Evolutionary conservation across 768 basidiomycete genomes (phyloP), one percentile per base, ranked within the genome.

Genomic region (Filobasidium wieringae): DNA sequence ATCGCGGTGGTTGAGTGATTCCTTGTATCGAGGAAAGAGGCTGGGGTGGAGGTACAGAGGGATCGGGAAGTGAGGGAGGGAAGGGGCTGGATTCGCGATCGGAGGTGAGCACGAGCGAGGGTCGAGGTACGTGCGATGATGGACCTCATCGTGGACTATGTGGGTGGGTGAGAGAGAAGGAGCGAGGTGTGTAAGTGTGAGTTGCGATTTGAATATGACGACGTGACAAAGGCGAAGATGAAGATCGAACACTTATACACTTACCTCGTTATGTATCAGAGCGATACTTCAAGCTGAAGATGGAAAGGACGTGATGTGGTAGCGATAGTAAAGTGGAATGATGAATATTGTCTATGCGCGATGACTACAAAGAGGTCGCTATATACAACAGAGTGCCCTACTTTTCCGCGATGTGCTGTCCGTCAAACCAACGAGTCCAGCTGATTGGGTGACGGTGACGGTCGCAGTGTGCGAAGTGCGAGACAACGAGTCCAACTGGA

Each of bases 1-100:
- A 67, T 67, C 17, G 72, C 70, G 17, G 67, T 67, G 29, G 71
- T 70, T 0, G 70, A 70, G n/a, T 57, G 56, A 2, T 29, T 17
- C 5, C 34, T 14, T 12, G 54, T n/a, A 1, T 29, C 7, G 2
- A 33, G 2, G 1, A n/a, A 34, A 4, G 43, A 4, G 7, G 43
- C 3, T 12, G 43, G 22, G 4, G 43, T 47, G 19, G 43, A 6
- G n/a, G n/a, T n/a, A n/a, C n/a, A n/a, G 14, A 47, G 4, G 14
- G 43, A 19, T 47, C 43, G 5, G 5, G 14, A 26, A 22, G 7
- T 22, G 15, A 47, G 29, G 22, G 11, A 5, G 17, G 37, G 22
- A 5, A 40, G 17, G 17, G 37, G 22, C 37, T 11, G 22, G 37
- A 22, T 40, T 11, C 17, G 37, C 3, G 53, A 52, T 49, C 66